These are phyloP conservation scores for Dujonia santamariae DNA, from an alignment of 1,139 yeast genomes.

Conservation along the genomic window DNA sequence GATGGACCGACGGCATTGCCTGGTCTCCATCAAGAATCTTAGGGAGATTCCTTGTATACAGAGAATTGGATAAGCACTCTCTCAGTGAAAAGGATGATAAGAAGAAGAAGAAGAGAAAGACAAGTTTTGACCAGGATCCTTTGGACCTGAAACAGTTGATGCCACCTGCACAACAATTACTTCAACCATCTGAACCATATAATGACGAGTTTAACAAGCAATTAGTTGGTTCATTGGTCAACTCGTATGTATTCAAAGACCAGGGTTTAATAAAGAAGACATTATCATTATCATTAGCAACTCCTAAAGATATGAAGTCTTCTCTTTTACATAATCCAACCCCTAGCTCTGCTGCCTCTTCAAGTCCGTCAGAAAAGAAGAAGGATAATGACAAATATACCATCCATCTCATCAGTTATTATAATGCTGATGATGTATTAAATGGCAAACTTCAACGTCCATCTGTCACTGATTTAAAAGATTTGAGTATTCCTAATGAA, in stretches of 20 bases:
- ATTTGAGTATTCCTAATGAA: conserved; percentile 52
- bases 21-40: conserved; percentile 91
- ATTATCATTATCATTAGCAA: conserved; percentile 44
- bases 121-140: conserved; percentile 17
- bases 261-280: conserved; percentile 84
- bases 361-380: conserved; percentile 32
- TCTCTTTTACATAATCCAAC: too few relatives aligned
- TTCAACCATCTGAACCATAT: conserved; percentile 7
- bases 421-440: conserved; percentile 69
- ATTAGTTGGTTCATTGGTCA: conserved; percentile 54
- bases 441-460: conserved; percentile 60
- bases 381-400: conserved; percentile 40
- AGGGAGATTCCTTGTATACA: conserved; percentile 78
- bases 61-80: conserved; percentile 67
- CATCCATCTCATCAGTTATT: conserved; percentile 77
- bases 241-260: conserved; percentile 66
- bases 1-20: conserved; percentile 93
- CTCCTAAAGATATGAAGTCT: background rate
- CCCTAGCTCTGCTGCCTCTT: too few relatives aligned
- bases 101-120: conserved; percentile 29
- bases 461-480: conserved; percentile 49
- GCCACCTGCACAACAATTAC: conserved; percentile 18
- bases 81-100: conserved; percentile 30
- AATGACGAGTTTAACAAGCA: conserved; percentile 21
- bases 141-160: conserved; percentile 13